These are phyloP conservation scores for Selaginella tamariscina DNA, from an alignment of 75 land plant species.

Conservation along the genomic window DNA sequence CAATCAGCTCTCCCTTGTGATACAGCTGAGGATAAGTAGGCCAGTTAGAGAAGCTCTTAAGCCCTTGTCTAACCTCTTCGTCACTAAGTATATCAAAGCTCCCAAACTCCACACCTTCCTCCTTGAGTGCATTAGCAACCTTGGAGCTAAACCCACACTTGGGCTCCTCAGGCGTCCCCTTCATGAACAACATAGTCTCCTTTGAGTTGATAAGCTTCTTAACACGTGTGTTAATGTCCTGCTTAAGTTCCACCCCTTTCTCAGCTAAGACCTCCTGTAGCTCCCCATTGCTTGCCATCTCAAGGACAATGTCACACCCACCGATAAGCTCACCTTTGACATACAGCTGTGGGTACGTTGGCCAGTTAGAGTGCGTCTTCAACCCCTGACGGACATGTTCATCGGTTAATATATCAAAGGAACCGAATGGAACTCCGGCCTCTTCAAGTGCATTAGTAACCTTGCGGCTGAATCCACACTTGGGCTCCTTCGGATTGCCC, in stretches of 20 bases:
- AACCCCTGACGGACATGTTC: slow-evolving; percentile 69
- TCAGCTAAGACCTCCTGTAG: background rate
- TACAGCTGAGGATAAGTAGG: slow-evolving; percentile 85
- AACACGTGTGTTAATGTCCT: slow-evolving; percentile 30
- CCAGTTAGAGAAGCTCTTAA: slow-evolving; percentile 76
- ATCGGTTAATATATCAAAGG: slow-evolving; percentile 62
- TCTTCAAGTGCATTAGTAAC: slow-evolving; percentile 38
- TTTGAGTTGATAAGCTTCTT: slow-evolving; percentile 48
- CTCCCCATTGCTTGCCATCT: slow-evolving; percentile 24
- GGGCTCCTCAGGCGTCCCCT: slow-evolving; percentile 70
- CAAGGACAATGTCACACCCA: slow-evolving; percentile 71
- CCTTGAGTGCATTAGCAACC: slow-evolving; percentile 52
- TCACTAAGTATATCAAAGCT: slow-evolving; percentile 68
- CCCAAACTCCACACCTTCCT: slow-evolving; percentile 61
- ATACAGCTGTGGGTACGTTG: slow-evolving; percentile 77
- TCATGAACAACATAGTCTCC: slow-evolving; percentile 69
- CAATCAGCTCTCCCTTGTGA: slow-evolving; percentile 74
- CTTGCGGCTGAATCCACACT: slow-evolving; percentile 15
- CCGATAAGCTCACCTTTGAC: slow-evolving; percentile 70
- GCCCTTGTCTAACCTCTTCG: slow-evolving; percentile 63
- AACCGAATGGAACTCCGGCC: slow-evolving; percentile 42
- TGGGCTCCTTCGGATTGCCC: slow-evolving; percentile 8
- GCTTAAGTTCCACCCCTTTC: background rate
- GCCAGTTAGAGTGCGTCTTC: slow-evolving; percentile 77
- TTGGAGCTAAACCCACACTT: slow-evolving; percentile 70